Percentiles rank a stretch among this genome's conserved stretches.
Conservation (phyloP, 2,329 filamentous ascomycete genomes). For the Fusarium xyrophilum region DNA sequence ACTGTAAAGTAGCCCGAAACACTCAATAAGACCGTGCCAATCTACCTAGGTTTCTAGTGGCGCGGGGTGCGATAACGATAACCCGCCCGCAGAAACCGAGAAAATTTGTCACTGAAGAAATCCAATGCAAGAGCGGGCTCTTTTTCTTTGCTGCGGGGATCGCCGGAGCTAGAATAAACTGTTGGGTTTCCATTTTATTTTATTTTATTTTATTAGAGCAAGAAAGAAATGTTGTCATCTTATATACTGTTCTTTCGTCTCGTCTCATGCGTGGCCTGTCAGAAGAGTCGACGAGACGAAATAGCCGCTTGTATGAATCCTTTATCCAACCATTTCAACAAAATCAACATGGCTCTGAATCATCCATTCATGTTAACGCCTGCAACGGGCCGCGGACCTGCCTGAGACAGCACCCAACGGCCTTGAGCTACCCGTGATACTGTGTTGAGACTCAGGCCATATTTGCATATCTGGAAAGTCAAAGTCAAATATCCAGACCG, state of each 20-base stretch:
- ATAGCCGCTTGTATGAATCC: neutral
- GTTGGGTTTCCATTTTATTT: neutral
- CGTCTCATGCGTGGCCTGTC: neutral
- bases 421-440: neutral
- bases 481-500: neutral
- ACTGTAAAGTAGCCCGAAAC: constrained; percentile 21
- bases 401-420: constrained; percentile 9
- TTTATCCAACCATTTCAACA: constrained; percentile 1
- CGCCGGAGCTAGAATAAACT: constrained; percentile 5
- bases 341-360: neutral
- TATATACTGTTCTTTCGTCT: neutral
- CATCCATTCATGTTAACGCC: neutral
- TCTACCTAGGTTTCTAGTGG: constrained; percentile 17
- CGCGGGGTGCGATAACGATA: constrained; percentile 52
- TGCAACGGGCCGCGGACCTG: constrained; percentile 24
- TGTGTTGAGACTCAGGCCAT: neutral
- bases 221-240: neutral
- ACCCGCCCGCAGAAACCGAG: constrained; percentile 36
- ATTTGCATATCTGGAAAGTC: neutral
- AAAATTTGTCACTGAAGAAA: constrained; percentile 6
- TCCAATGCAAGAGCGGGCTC: neutral
- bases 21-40: constrained; percentile 13
- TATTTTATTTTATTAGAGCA: neutral
- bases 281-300: neutral
- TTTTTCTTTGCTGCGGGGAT: constrained; percentile 4